Evolutionary conservation across 495 filamentous ascomycete species (phyloP).

Genomic region (Lichenothelia convexa): DNA sequence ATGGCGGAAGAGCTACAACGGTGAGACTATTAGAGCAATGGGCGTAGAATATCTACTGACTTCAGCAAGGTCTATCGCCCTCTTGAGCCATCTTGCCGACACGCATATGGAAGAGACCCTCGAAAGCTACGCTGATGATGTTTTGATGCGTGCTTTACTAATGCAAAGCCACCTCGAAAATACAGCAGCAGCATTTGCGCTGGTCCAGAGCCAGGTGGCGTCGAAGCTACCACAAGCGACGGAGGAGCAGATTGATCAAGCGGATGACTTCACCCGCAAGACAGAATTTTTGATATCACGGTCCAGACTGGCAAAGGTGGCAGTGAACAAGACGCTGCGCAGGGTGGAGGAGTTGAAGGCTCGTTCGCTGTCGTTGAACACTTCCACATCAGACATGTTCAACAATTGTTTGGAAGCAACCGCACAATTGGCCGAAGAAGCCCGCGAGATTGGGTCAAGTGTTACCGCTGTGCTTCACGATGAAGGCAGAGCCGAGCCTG

Average conservation of each 20-base stretch:
- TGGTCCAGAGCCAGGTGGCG: constrained; percentile 45
- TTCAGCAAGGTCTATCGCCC: constrained; percentile 40
- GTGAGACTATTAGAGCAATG: constrained; percentile 13
- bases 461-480: constrained; percentile 48
- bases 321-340: constrained; percentile 59
- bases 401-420: constrained; percentile 43
- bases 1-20: constrained; percentile 63
- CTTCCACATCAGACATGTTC: constrained; percentile 35
- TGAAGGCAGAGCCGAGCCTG: constrained; percentile 51
- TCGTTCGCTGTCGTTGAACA: constrained; percentile 55
- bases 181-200: constrained; percentile 45
- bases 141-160: constrained; percentile 49
- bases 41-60: constrained; percentile 1
- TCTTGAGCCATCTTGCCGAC: constrained; percentile 71
- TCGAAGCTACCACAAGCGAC: constrained; percentile 31
- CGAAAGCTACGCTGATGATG: constrained; percentile 61
- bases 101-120: constrained; percentile 55
- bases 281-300: constrained; percentile 53
- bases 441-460: constrained; percentile 46
- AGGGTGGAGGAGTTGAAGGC: constrained; percentile 61
- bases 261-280: constrained; percentile 47
- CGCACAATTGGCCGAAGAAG: constrained; percentile 46
- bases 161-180: constrained; percentile 75
- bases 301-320: constrained; percentile 67
- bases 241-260: constrained; percentile 31